Evolutionary conservation across 805 yeast species (phyloP).

Genomic region (Kodamaea sagamina): DNA sequence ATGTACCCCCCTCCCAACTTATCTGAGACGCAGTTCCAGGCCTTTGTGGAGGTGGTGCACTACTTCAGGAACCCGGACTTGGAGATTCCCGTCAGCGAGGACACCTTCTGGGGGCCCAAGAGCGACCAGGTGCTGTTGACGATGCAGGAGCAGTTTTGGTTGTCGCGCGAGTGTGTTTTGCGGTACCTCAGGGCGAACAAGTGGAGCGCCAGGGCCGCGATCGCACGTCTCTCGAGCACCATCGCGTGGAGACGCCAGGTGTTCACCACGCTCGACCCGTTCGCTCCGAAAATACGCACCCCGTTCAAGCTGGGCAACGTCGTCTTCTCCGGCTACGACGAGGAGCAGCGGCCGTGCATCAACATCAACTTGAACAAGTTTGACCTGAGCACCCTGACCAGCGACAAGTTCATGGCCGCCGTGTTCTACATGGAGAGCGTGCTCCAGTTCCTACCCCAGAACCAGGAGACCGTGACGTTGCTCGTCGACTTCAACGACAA

Average conservation of each 20-base stretch:
- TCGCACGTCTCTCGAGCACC: conserved; percentile 71
- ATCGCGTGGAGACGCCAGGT: conserved; percentile 82
- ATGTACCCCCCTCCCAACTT: conserved; percentile 1
- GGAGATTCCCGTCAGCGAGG: conserved; percentile 39
- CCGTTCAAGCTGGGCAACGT: conserved; percentile 78
- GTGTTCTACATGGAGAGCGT: conserved; percentile 82
- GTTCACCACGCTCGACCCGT: conserved; percentile 47
- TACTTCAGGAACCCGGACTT: conserved; percentile 41
- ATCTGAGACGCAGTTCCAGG: neutral
- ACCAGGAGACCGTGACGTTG: conserved; percentile 90
- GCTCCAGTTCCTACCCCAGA: conserved; percentile 92
- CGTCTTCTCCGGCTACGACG: conserved; percentile 86
- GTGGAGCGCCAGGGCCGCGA: conserved; percentile 76
- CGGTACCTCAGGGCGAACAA: conserved; percentile 92
- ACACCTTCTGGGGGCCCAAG: neutral
- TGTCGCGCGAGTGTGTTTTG: conserved; percentile 85
- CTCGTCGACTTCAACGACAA: conserved; percentile 69
- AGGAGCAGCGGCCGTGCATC: conserved; percentile 85
- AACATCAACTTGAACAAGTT: conserved; percentile 46
- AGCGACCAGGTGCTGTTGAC: conserved; percentile 12
- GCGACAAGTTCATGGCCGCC: conserved; percentile 5
- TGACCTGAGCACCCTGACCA: conserved; percentile 3
- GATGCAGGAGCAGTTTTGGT: conserved; percentile 78
- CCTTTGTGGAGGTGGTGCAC: conserved; percentile 1
- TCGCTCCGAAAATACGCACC: conserved; percentile 32